Conservation (phyloP, 257 asterid species). For the Salvia rosmarinus region DNA sequence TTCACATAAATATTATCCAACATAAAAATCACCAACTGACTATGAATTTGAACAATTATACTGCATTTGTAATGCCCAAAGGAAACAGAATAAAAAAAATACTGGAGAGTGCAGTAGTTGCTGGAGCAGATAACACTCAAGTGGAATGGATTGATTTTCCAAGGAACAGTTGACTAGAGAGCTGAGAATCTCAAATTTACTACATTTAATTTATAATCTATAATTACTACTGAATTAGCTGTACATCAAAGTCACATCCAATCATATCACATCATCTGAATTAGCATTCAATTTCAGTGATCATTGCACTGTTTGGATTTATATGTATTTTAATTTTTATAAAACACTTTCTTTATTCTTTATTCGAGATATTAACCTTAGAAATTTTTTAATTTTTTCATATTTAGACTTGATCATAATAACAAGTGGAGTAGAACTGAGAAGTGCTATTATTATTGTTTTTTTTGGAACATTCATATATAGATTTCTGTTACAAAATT, state of each 20-base stretch:
- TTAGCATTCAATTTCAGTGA: constrained; percentile 26
- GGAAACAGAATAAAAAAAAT: too few species aligned
- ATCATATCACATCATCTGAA: constrained; percentile 17
- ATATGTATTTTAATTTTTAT: neutral
- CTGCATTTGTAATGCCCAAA: neutral
- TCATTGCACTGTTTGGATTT: neutral
- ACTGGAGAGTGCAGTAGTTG: constrained; percentile 23
- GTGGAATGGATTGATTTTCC: constrained; percentile 11
- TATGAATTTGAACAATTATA: too few species aligned
- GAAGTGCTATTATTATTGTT: too few species aligned
- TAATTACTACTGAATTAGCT: constrained; percentile 25
- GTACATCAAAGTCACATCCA: constrained; percentile 19
- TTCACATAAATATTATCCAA: too few species aligned
- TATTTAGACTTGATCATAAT: neutral
- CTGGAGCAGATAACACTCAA: constrained; percentile 25
- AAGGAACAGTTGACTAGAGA: constrained; percentile 19
- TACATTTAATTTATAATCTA: constrained; percentile 10
- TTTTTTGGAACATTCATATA: too few species aligned
- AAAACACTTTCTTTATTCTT: neutral
- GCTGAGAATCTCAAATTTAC: neutral
- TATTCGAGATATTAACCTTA: neutral
- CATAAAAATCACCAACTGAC: too few species aligned
- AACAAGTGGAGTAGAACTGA: too few species aligned
- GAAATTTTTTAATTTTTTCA: neutral
- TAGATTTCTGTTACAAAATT: neutral